These are phyloP conservation scores for Alopecurus myosuroides DNA, from an alignment of 176 grass and related monocot genomes.

Conservation along the genomic window DNA sequence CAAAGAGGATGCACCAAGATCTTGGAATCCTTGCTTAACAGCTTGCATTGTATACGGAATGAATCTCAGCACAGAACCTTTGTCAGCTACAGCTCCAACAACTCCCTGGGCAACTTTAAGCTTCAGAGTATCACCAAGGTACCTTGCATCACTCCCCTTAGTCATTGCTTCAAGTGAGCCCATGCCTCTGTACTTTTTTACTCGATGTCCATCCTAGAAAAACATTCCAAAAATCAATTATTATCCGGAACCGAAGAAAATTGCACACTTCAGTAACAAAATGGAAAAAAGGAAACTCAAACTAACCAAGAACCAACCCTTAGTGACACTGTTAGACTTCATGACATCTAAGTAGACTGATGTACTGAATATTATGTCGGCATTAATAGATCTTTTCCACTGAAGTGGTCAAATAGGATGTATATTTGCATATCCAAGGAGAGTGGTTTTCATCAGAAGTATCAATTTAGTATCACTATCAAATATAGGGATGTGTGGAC, in stretches of 20 bases:
- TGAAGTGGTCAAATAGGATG: not conserved
- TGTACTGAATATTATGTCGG: not conserved
- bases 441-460: not conserved
- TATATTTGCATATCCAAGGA: constrained; percentile 7
- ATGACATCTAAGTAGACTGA: constrained; percentile 4
- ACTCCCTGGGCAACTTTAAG: constrained; percentile 91
- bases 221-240: constrained; percentile 5
- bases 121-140: constrained; percentile 91
- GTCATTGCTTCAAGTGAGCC: constrained; percentile 95
- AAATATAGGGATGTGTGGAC: not conserved
- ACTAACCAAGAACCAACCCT: not conserved
- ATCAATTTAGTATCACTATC: not conserved
- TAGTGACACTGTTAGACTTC: not conserved
- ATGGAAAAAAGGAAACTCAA: not conserved
- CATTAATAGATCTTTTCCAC: not conserved
- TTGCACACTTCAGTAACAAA: not conserved
- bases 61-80: constrained; percentile 90
- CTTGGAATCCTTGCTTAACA: constrained; percentile 95
- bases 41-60: constrained; percentile 98
- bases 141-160: constrained; percentile 88
- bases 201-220: constrained; percentile 55
- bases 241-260: not conserved
- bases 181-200: constrained; percentile 98
- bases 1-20: constrained; percentile 86
- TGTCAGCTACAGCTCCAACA: constrained; percentile 89